A percentile compares a stretch with the other conserved stretches of the same genome.
Conservation (phyloP, 768 basidiomycete species). For the Daedalea quercina region DNA sequence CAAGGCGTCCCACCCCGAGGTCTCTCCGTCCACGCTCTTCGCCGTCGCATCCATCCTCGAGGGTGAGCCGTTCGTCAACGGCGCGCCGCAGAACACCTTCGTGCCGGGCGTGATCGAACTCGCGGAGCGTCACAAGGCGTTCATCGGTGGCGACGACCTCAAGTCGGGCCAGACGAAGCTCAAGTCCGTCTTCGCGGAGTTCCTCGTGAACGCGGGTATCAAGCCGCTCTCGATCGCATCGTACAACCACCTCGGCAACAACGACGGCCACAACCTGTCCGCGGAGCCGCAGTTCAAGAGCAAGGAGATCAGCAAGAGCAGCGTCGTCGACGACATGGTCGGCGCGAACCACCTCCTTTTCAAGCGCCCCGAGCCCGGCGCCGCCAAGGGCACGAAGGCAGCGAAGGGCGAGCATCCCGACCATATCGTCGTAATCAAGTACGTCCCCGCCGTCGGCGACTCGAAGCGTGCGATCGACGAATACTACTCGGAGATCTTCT, state of each 20-base stretch:
- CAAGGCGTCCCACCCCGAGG: constrained; percentile 79
- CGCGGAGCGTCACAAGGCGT: constrained; percentile 81
- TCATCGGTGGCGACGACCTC: constrained; percentile 97
- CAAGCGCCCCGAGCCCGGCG: constrained; percentile 64
- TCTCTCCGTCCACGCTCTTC: constrained; percentile 95
- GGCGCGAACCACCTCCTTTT: constrained; percentile 83
- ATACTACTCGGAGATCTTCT: constrained; percentile 97
- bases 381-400: constrained; percentile 39
- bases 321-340: constrained; percentile 98
- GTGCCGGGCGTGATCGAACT: constrained; percentile 93
- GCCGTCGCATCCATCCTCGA: constrained; percentile 95
- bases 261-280: constrained; percentile 89
- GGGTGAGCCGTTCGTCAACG: constrained; percentile 92
- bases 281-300: constrained; percentile 92
- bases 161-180: constrained; percentile 98
- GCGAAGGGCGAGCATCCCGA: constrained; percentile 95
- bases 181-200: constrained; percentile 95
- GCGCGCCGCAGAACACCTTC: constrained; percentile 98
- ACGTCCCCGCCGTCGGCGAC: constrained; percentile 93
- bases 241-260: constrained; percentile 99
- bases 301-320: constrained; percentile 98
- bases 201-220: constrained; percentile 97
- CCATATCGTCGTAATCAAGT: constrained; percentile 96
- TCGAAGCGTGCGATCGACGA: constrained; percentile 99
- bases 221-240: constrained; percentile 95